Conservation (phyloP, 2,329 filamentous ascomycete species). For the Coniochaeta pulveracea region DNA sequence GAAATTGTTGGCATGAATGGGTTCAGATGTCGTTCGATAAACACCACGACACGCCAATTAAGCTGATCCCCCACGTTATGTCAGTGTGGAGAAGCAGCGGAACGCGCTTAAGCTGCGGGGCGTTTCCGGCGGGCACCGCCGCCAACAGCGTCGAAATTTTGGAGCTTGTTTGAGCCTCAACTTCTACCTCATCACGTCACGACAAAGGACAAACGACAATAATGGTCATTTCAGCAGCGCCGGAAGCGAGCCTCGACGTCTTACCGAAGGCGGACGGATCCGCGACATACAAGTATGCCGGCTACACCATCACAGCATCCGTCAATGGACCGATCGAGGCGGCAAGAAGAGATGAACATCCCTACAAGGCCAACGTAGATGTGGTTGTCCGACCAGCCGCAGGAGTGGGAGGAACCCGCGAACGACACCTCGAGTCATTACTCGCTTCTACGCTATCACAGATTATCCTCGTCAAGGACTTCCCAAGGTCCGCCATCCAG, state of each 20-base stretch:
- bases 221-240: slow-evolving; percentile 36
- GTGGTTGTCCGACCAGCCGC: slow-evolving; percentile 79
- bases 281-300: slow-evolving; percentile 61
- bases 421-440: slow-evolving; percentile 72
- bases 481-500: slow-evolving; percentile 69
- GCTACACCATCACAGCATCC: slow-evolving; percentile 72
- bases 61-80: no score
- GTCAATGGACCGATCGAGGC: slow-evolving; percentile 94
- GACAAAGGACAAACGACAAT: slow-evolving; percentile 4
- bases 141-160: slow-evolving; percentile 6
- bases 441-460: slow-evolving; percentile 62
- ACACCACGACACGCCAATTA: no score
- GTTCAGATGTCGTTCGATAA: no score
- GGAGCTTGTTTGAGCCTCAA: slow-evolving; percentile 4
- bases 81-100: no score
- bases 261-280: slow-evolving; percentile 70
- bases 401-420: slow-evolving; percentile 70
- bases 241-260: slow-evolving; percentile 41
- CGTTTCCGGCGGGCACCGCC: no score
- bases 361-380: slow-evolving; percentile 84
- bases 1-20: no score
- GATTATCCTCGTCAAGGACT: slow-evolving; percentile 63
- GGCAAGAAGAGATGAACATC: slow-evolving; percentile 75
- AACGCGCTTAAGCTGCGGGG: slow-evolving; percentile 12
- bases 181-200: not conserved